phyloP scores from a whole-genome alignment of 305 asterid species.

The Solanum hybrid region DNA sequence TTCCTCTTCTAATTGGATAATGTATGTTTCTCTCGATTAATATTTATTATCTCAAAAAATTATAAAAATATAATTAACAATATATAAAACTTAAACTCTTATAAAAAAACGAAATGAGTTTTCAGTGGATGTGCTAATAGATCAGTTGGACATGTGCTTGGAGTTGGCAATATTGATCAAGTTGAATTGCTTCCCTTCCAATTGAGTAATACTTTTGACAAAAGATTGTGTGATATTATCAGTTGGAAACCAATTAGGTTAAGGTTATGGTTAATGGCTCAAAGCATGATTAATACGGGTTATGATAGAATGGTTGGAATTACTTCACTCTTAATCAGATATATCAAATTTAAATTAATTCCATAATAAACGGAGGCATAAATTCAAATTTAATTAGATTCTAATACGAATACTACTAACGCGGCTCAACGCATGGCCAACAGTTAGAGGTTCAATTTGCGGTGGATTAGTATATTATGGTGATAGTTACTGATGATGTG shows the following conservation, averaged over 20 bases:
- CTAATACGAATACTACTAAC: not conserved
- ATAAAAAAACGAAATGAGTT: not conserved
- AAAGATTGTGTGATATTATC: not conserved
- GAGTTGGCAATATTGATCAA: not conserved
- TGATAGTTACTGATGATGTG: not conserved
- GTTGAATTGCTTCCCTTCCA: not conserved
- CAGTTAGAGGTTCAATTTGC: not conserved
- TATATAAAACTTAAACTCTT: not conserved
- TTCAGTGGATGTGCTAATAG: not conserved
- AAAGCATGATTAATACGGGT: not conserved
- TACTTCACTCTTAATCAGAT: not conserved
- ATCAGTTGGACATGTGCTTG: not conserved
- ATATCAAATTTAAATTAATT: too few relatives aligned
- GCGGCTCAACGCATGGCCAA: not conserved
- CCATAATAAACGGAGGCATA: accelerated
- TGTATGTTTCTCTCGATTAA: not conserved
- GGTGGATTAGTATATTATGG: not conserved
- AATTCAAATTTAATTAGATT: not conserved
- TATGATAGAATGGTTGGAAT: not conserved
- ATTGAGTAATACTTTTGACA: not conserved
- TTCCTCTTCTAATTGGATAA: not conserved
- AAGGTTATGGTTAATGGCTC: not conserved
- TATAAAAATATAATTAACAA: not conserved
- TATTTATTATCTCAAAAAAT: not conserved
- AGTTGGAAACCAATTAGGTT: not conserved